Evolutionary conservation across 495 filamentous ascomycete species (phyloP).

Genomic region (Xylaria acuta): DNA sequence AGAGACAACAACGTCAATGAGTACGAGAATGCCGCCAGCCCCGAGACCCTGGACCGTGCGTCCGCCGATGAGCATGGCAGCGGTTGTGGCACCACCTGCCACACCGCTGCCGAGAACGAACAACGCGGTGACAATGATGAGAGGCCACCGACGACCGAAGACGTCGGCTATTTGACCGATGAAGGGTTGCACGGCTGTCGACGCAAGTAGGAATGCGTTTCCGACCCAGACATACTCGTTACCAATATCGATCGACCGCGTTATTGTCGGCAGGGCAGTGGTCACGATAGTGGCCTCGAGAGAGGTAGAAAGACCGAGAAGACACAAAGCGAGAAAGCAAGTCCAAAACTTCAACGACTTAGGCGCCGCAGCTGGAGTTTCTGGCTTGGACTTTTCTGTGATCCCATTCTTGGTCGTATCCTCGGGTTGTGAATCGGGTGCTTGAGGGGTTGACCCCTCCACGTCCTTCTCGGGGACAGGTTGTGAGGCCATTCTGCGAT

Average conservation of each 20-base stretch:
- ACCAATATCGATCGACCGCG: neutral
- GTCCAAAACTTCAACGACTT: slow-evolving; percentile 1
- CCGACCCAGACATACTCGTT: slow-evolving; percentile 53
- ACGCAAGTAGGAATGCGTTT: slow-evolving; percentile 57
- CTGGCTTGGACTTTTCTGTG: neutral
- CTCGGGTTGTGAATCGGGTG: neutral
- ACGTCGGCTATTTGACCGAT: slow-evolving; percentile 63
- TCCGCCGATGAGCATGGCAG: slow-evolving; percentile 72
- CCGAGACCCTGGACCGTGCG: slow-evolving; percentile 76
- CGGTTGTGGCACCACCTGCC: slow-evolving; percentile 66
- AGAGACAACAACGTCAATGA: slow-evolving; percentile 73
- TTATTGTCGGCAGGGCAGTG: slow-evolving; percentile 20
- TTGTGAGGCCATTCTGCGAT: neutral
- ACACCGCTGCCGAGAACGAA: slow-evolving; percentile 67
- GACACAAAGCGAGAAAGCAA: slow-evolving; percentile 11
- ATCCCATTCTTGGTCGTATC: neutral
- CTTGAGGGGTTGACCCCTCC: neutral
- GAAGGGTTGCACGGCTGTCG: slow-evolving; percentile 48
- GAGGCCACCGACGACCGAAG: slow-evolving; percentile 74
- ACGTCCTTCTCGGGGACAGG: neutral
- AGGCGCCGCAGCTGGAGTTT: neutral
- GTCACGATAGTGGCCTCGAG: slow-evolving; percentile 21
- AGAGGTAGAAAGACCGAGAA: slow-evolving; percentile 9
- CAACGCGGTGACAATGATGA: slow-evolving; percentile 70
- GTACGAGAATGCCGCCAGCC: slow-evolving; percentile 72